These are phyloP conservation scores for Combretum micranthum DNA, from an alignment of 345 rosid species.

Conservation along the genomic window DNA sequence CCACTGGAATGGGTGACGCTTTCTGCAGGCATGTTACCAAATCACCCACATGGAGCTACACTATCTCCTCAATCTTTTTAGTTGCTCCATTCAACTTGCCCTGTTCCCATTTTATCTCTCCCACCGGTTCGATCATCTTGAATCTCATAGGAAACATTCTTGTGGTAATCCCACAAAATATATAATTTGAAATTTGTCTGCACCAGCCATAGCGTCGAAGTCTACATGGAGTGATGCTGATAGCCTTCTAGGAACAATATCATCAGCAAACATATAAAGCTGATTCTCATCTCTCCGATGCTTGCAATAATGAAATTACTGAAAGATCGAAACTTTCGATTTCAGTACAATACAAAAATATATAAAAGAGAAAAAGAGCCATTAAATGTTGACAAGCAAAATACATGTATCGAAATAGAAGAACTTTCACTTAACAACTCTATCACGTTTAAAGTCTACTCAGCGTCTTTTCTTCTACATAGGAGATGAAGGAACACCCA, in stretches of 20 bases:
- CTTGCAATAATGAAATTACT: conserved; percentile 99
- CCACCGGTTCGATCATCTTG: conserved; percentile 97
- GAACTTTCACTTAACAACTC: background rate
- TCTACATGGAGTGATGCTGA: conserved; percentile 83
- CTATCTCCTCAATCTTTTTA: conserved; percentile 79
- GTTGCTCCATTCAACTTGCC: conserved; percentile 89
- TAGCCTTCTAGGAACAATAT: conserved; percentile 90
- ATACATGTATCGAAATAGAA: background rate
- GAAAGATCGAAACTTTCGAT: conserved; percentile 11
- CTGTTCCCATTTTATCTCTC: conserved; percentile 91
- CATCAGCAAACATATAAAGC: conserved; percentile 91
- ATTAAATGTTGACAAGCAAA: no score
- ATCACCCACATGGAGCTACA: conserved; percentile 78
- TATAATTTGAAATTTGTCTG: conserved; percentile 87
- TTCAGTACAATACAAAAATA: no score
- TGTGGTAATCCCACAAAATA: conserved; percentile 81
- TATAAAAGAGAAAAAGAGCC: no score
- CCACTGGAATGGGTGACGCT: conserved; percentile 85
- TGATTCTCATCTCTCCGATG: conserved; percentile 98
- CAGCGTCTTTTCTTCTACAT: no score
- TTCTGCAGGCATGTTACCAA: conserved; percentile 66
- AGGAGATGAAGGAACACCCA: no score
- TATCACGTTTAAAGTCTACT: no score
- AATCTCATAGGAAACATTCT: conserved; percentile 92
- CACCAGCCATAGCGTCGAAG: conserved; percentile 95